Evolutionary conservation across 495 filamentous ascomycete species (phyloP), one percentile per base, ranked within the genome.

Genomic region (Hypoxylon rickii): DNA sequence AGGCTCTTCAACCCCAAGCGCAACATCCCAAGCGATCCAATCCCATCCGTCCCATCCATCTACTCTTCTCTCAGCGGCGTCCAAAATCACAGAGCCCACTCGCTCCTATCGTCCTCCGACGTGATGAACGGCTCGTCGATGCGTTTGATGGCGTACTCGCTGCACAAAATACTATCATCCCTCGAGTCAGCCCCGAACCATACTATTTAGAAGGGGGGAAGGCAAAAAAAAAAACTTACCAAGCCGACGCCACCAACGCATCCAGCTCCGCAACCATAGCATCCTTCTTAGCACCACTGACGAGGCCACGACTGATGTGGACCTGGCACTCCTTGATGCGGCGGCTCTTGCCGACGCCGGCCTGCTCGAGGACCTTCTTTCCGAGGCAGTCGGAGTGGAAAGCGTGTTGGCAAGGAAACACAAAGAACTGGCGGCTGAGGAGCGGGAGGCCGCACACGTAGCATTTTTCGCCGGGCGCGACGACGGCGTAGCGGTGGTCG

Each of bases 351-450:
- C 83, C 88, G 19, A 88, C 78, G 2, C 84, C 82, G 0, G 84
- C 84, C 56, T 84, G 79, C 55, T 92, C 89, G 38, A 96, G 75
- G 0, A 97, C 91, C 61, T 88, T 87, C 61, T 80, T 83, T 0
- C 88, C 92, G 15, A 97, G 70, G 68, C 95, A 98, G 63, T 97
- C 94, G 53, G 87, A 89, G 68, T 98, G 94, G 61, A 97, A 97
- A 15, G 91, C 91, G 71, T 98, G 94, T 76, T 97, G 94, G 70
- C 94, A 98, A 0, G 94, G 92, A 67, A 97, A 98, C 8, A 97
- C 94, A 55, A 96, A 98, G 73, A 97, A 98, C 67, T 96, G 90
- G 51, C 93, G 76, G 56, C 86, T 89, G 13, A 98, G 77, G 31
- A 97, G 74, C 18, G 94, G 95, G 37, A 96, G 70, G 3, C 85